Evolutionary conservation across 129 eudicot species (phyloP), one percentile per base, ranked within the genome.

Genomic region (Artemisia tridentata): DNA sequence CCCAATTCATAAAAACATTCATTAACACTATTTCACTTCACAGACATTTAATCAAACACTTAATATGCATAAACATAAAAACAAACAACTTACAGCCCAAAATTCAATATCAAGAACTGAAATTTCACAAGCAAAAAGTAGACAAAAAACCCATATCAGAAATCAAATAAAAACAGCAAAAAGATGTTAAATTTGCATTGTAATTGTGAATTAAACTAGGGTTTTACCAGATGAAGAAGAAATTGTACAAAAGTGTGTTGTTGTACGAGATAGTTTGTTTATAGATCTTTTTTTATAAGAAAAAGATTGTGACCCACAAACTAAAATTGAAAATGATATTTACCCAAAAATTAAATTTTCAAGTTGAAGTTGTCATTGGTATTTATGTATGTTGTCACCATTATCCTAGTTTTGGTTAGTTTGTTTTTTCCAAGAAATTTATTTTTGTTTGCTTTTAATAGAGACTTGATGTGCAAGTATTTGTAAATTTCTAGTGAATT

Each of bases 11-110:
- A 19, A 63, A 25, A 63, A 3, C 2, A 49, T 15, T 55, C 53
- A 58, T 55, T 55, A 70, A 27, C 54, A 47, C n/a, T 8, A 20
- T 73, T 16, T 17, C 20, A 14, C 23, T 64, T 73, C 72, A 65
- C 19, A 41, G 19, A 65, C 72, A 54, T 65, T 65, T 65, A 7
- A 71, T 41, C 72, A 65, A 74, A 74, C 79, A 74, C 8, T 2
- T 74, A 48, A 66, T 3, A 4, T 19, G 5, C 79, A 74, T 12
- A 4, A 34, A 23, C 19, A 60, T 48, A 49, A 15, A 7, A 61
- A 25, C 60, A 19, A 29, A 52, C 77, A 72, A 49, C 27, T 31
- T 17, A 14, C 11, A 20, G 29, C 16, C n/a, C 68, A 23, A 48
- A 73, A 1, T 17, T 19, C 59, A 72, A 46, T n/a, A 8, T n/a